Evolutionary conservation across 2,329 filamentous ascomycete species (phyloP), one percentile per base, ranked within the genome.

Genomic region (Colletotrichum lupini): DNA sequence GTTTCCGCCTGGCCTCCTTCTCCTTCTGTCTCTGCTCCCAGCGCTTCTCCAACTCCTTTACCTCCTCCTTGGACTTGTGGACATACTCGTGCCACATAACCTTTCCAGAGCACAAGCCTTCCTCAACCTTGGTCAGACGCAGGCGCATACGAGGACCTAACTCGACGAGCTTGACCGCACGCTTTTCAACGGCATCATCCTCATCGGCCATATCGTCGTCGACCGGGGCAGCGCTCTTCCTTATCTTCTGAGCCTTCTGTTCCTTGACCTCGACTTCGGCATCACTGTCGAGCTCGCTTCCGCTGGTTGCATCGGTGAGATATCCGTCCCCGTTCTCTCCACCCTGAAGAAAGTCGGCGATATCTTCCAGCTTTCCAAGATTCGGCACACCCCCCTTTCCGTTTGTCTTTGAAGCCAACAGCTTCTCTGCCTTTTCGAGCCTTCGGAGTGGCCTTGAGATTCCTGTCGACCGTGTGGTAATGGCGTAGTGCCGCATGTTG

Each of bases 51-150:
- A 98, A 84, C 75, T 93, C 90, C 80, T 92, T 90, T 69, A 95
- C 85, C 82, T 99, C 95, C 22, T 90, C 89, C 77, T 91, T 91
- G 7, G 91, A 91, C 88, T 99, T 99, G 80, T 92, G 90, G 66
- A 98, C 92, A 80, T 95, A 97, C 81, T 98, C 95, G 82, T 99
- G 97, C 97, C 97, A 99, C 93, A 99, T 94, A 69, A 98, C 90
- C 81, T 95, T 97, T 62, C 97, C 97, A 30, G 90, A 89, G 78
- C 95, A 98, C 7, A 98, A 84, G 1, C 96, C 97, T 78, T 99
- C 97, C 80, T 99, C 97, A 5, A 99, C 95, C 85, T 99, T 99
- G 68, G 95, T 95, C 83, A 99, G 87, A 37, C 96, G 91, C 53
- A 99, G 85, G 74, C 91, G 93, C 93, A 99, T 92, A 67, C 97